These are phyloP conservation scores for Globisporangium apiculatum DNA, from an alignment of 352 stramenopile species.

Conservation along the genomic window DNA sequence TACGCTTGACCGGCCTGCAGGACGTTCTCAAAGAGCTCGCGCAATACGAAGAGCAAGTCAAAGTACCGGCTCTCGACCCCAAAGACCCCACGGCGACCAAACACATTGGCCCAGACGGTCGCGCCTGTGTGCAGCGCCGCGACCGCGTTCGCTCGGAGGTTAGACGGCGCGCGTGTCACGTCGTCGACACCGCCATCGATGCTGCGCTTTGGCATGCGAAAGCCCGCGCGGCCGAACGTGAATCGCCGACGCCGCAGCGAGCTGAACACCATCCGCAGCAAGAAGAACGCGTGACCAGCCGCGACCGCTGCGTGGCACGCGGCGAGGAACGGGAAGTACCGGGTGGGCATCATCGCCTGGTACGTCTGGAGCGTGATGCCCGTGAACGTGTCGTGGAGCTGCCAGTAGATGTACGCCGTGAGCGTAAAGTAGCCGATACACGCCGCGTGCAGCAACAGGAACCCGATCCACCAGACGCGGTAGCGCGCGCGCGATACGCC, in stretches of 20 bases:
- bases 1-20: slow-evolving; percentile 26
- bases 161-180: neutral
- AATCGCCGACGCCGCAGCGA: slow-evolving; percentile 3
- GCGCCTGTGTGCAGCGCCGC: neutral
- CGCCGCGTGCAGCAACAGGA: slow-evolving; percentile 3
- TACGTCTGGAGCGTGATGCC: slow-evolving; percentile 8
- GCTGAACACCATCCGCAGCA: slow-evolving; percentile 11
- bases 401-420: slow-evolving; percentile 6
- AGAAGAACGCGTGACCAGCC: slow-evolving; percentile 7
- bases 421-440: slow-evolving; percentile 8
- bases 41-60: slow-evolving; percentile 13
- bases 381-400: slow-evolving; percentile 2
- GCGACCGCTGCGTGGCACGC: slow-evolving; percentile 4
- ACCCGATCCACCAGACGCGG: slow-evolving; percentile 11
- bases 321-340: slow-evolving; percentile 3
- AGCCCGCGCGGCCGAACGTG: slow-evolving; percentile 6
- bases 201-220: slow-evolving; percentile 1
- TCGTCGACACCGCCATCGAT: neutral
- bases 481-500: slow-evolving; percentile 6
- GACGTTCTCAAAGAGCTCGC: slow-evolving; percentile 17
- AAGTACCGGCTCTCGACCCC: slow-evolving; percentile 19
- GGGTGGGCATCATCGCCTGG: slow-evolving; percentile 3
- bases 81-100: slow-evolving; percentile 11
- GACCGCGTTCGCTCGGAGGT: neutral
- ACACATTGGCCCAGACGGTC: slow-evolving; percentile 1